Evolutionary conservation across 805 yeast genomes (phyloP), one percentile per base, ranked within the genome.

Genomic region (Sugiyamaella boreocaroliniensis): DNA sequence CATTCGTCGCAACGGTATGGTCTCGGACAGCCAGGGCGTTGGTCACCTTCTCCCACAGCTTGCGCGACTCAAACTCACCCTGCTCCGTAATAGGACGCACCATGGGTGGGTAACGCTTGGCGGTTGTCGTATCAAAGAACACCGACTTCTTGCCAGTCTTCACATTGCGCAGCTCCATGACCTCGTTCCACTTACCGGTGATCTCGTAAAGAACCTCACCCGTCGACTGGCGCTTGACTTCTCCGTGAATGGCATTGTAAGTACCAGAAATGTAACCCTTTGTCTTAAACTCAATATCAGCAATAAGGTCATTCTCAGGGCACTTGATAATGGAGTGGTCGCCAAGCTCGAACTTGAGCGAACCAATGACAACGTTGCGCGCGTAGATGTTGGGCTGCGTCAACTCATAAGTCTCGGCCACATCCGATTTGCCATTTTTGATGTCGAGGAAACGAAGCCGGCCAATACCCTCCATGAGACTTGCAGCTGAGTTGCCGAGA

Each of bases 321-420:
- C 92, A 86, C 60, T 77, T 79, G 52, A 93, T 75, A n/a, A 77
- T 61, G 81, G 95, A 80, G 64, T 86, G 95, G 67, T 93, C 99
- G 29, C 99, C 98, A 54, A 93, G 71, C 68, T 93, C 99, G 53
- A 86, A 83, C 70, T 84, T 86, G 74, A 93, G 77, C 57, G 84
- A 85, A 26, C 99, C 99, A 64, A 93, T 86, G 22, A 93, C 70
- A 43, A 93, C 87, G 50, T 97, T 97, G 60, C 98, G 78, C 9
- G 95, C 96, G 61, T 93, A 93, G 73, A 92, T 82, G 66, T 93
- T 93, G 54, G 99, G 99, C 68, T 93, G 98, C n/a, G 89, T 84
- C 65, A 93, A 73, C 10, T 84, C 78, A 69, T 89, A 93, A 50
- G 75, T 74, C 66, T 92, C 99, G 5, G 80, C 76, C 0, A 64